A percentile compares a stretch with the other conserved stretches of the same genome.
These are phyloP conservation scores for Fusarium sp. DNA, from an alignment of 2,329 filamentous ascomycete genomes.

Conservation along the genomic window DNA sequence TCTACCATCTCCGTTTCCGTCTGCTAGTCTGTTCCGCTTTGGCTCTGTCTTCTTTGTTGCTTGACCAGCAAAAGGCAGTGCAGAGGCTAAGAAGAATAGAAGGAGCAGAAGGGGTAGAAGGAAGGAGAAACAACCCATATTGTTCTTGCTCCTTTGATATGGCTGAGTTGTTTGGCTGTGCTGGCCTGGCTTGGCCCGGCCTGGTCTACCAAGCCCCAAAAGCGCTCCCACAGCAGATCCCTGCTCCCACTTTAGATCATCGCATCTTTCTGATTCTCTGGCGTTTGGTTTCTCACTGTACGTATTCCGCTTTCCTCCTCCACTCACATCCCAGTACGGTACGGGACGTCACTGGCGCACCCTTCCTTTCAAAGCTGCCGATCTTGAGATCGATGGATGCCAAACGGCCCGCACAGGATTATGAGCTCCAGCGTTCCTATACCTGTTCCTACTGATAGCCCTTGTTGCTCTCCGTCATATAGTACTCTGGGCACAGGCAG, in stretches of 20 bases:
- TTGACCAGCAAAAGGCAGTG: background rate
- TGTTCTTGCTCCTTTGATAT: background rate
- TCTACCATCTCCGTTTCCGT: slow-evolving; percentile 33
- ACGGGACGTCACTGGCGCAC: slow-evolving; percentile 47
- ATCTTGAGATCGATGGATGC: slow-evolving; percentile 48
- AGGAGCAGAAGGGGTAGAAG: background rate
- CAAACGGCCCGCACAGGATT: slow-evolving; percentile 45
- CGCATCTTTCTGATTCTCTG: slow-evolving; percentile 22
- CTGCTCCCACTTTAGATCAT: slow-evolving; percentile 41
- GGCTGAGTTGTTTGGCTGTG: slow-evolving; percentile 12
- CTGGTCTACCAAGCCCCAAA: slow-evolving; percentile 25
- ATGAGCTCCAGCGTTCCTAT: slow-evolving; percentile 35
- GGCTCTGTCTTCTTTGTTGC: background rate
- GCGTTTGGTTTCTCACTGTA: background rate
- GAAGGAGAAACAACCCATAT: background rate
- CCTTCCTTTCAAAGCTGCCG: slow-evolving; percentile 40
- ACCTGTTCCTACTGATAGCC: slow-evolving; percentile 28
- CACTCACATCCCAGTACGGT: slow-evolving; percentile 43
- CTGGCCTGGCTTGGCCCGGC: slow-evolving; percentile 2
- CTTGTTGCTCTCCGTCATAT: slow-evolving; percentile 17
- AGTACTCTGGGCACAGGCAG: background rate
- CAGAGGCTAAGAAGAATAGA: background rate
- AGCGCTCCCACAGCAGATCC: slow-evolving; percentile 23
- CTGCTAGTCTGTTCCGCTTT: slow-evolving; percentile 17
- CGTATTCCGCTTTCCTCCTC: slow-evolving; percentile 29